A percentile compares a stretch with the other conserved stretches of the same genome.
These are phyloP conservation scores for Oropetium thomaeum DNA, from an alignment of 176 grass and related monocot genomes.

Conservation along the genomic window DNA sequence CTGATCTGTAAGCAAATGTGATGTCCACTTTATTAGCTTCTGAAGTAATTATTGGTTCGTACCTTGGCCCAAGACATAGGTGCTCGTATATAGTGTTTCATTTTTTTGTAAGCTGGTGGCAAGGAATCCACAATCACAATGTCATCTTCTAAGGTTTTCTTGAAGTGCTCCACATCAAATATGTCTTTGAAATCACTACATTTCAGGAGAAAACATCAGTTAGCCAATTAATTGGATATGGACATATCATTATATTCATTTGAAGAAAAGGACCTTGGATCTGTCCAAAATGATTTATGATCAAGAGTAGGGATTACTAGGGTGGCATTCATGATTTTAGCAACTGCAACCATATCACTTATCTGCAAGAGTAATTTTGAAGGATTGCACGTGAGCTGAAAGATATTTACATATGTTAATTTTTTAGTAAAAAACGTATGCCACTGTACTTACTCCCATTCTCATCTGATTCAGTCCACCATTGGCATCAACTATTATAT, in stretches of 20 bases:
- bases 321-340: constrained; percentile 81
- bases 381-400: constrained; percentile 2
- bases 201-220: constrained; percentile 24
- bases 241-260: not conserved
- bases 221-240: not conserved
- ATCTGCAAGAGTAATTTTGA: constrained; percentile 52
- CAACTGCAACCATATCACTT: constrained; percentile 79
- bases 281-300: constrained; percentile 82
- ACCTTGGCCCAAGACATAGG: constrained; percentile 91
- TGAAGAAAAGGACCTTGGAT: constrained; percentile 50
- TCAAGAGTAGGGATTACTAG: constrained; percentile 75
- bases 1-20: not conserved
- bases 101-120: constrained; percentile 49
- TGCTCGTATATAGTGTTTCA: constrained; percentile 56
- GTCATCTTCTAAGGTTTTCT: constrained; percentile 65
- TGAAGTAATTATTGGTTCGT: constrained; percentile 22
- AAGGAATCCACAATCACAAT: constrained; percentile 67
- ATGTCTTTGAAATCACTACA: constrained; percentile 94
- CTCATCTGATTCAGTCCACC: constrained; percentile 89
- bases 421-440: not conserved
- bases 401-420: constrained; percentile 11
- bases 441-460: constrained; percentile 58
- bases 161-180: constrained; percentile 85
- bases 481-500: constrained; percentile 67
- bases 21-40: constrained; percentile 15